Percentiles rank a stretch among this genome's conserved stretches.
Evolutionary conservation across 768 basidiomycete genomes (phyloP).

Genomic region (Lactarius hatsudake): DNA sequence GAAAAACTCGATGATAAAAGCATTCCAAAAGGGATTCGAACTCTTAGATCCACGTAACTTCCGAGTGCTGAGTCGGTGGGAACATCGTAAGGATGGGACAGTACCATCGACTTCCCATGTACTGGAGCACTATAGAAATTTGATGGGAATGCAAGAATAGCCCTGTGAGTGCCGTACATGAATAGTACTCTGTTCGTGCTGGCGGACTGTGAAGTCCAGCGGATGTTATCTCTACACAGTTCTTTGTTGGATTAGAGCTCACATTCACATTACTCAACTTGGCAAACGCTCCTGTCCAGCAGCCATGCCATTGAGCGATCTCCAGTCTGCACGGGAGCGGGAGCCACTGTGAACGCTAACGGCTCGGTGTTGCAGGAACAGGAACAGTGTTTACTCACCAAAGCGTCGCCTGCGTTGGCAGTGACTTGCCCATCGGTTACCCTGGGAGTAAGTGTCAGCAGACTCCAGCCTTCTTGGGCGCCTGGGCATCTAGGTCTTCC

Average conservation of each 20-base stretch:
- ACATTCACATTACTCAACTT: background rate
- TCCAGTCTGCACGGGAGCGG: background rate
- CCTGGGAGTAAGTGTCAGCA: background rate
- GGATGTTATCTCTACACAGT: background rate
- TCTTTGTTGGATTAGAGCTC: background rate
- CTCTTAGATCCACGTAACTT: background rate
- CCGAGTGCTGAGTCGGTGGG: background rate
- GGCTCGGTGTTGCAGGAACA: background rate
- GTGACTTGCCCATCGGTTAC: background rate
- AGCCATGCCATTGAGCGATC: background rate
- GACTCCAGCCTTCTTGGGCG: background rate
- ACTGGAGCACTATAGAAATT: background rate
- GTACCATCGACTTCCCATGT: background rate
- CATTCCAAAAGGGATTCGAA: background rate
- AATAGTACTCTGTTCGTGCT: background rate
- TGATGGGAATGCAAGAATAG: background rate
- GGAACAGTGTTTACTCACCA: background rate
- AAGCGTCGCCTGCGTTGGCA: background rate
- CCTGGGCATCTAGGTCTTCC: background rate
- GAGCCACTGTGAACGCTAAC: background rate
- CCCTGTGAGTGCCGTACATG: background rate
- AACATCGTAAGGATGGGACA: background rate
- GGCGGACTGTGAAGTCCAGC: background rate
- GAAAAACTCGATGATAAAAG: background rate
- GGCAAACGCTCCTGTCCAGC: background rate